Evolutionary conservation across 441 rosid species (phyloP).

Genomic region (Corymbia calophylla): DNA sequence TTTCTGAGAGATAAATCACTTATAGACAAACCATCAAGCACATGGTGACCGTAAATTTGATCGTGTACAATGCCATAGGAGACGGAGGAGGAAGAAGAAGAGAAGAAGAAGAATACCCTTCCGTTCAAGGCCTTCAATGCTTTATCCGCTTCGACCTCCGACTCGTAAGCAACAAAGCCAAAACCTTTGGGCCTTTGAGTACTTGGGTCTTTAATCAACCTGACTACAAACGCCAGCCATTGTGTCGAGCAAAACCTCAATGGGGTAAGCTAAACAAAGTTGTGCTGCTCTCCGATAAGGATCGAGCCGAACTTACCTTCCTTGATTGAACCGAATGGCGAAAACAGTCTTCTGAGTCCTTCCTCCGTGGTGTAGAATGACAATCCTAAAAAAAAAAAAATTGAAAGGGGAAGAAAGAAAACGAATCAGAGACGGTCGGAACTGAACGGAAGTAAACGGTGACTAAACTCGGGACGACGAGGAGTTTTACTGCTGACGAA

Average conservation of each 20-base stretch:
- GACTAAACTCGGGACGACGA: constrained; percentile 9
- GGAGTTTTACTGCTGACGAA: neutral
- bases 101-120: constrained; percentile 29
- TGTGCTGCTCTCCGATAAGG: neutral
- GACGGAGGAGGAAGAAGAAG: neutral
- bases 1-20: neutral
- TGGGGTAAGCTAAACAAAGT: neutral
- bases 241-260: neutral
- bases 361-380: constrained; percentile 43
- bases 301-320: constrained; percentile 24
- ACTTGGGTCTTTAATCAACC: constrained; percentile 32
- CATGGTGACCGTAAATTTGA: neutral
- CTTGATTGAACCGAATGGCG: constrained; percentile 48
- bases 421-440: neutral
- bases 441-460: neutral
- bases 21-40: neutral
- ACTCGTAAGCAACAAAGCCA: constrained; percentile 50
- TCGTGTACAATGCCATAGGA: neutral
- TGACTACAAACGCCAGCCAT: constrained; percentile 23
- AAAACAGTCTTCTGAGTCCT: constrained; percentile 34
- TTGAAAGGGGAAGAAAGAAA: neutral
- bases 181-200: constrained; percentile 64
- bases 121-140: constrained; percentile 61
- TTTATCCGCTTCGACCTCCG: constrained; percentile 41
- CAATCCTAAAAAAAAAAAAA: constrained; percentile 20